Percentiles rank a stretch among this genome's conserved stretches.
phyloP scores from a whole-genome alignment of 1,284 basidiomycete species.

The Leucoagaricus sp. region DNA sequence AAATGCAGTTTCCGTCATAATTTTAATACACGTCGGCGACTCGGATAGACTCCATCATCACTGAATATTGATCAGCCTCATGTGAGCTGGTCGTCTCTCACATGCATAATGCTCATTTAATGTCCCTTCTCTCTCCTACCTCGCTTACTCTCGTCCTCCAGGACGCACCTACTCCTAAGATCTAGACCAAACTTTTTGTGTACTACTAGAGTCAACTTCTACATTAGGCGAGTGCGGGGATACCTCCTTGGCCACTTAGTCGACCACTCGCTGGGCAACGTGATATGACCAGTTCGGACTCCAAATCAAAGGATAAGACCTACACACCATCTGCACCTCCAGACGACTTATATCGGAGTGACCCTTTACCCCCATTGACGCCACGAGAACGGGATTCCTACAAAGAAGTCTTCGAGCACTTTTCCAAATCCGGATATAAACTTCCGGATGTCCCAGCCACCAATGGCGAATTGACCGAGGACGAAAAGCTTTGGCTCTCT shows the following conservation, averaged over 20 bases:
- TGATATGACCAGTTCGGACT: too few species aligned
- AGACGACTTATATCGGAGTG: slow-evolving; percentile 27
- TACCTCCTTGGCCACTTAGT: too few species aligned
- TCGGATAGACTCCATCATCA: neutral
- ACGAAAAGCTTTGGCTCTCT: slow-evolving; percentile 78
- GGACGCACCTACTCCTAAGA: neutral
- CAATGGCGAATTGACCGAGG: slow-evolving; percentile 52
- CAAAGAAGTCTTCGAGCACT: slow-evolving; percentile 59
- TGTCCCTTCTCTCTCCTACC: too few species aligned
- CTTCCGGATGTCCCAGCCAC: slow-evolving; percentile 45
- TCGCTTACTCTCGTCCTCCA: neutral
- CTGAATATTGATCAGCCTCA: neutral
- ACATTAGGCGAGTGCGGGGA: too few species aligned
- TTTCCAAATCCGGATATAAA: slow-evolving; percentile 50
- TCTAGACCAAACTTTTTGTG: too few species aligned
- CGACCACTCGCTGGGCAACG: too few species aligned
- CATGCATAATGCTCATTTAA: neutral
- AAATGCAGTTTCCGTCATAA: too few species aligned
- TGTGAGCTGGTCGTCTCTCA: neutral
- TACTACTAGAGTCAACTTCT: too few species aligned
- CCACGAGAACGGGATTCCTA: slow-evolving; percentile 53
- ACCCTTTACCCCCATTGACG: slow-evolving; percentile 42
- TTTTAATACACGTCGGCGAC: too few species aligned
- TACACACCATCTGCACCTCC: slow-evolving; percentile 36
- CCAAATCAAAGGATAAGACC: slow-evolving; percentile 23